These are phyloP conservation scores for Megacollybia marginata DNA, from an alignment of 768 basidiomycete species.

Conservation along the genomic window DNA sequence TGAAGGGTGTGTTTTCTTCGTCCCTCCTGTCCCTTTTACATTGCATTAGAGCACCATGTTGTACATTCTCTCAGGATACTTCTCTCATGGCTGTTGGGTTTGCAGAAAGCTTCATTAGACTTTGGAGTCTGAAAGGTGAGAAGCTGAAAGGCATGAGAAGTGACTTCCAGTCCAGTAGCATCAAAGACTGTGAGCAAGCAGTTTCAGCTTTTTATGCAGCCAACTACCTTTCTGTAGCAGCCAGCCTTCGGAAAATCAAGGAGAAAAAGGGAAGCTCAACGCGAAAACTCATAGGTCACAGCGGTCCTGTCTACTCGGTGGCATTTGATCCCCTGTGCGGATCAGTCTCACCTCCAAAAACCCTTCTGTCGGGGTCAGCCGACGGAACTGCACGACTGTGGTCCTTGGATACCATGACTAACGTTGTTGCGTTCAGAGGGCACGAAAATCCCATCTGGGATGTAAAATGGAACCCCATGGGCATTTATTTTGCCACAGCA, in stretches of 20 bases:
- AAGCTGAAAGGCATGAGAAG: constrained; percentile 71
- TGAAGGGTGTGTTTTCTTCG: constrained; percentile 66
- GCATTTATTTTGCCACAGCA: constrained; percentile 96
- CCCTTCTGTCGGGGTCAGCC: constrained; percentile 87
- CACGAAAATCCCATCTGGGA: constrained; percentile 99
- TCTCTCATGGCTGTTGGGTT: constrained; percentile 94
- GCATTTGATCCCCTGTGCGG: constrained; percentile 90
- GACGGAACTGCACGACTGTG: constrained; percentile 89
- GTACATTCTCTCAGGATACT: constrained; percentile 84
- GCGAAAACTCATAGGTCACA: constrained; percentile 95
- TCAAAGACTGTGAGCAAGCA: constrained; percentile 60
- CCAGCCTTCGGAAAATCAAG: constrained; percentile 50
- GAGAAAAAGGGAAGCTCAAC: constrained; percentile 82
- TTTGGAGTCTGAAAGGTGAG: constrained; percentile 95
- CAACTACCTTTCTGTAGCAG: constrained; percentile 24
- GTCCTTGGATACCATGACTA: constrained; percentile 93
- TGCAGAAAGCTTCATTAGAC: constrained; percentile 86
- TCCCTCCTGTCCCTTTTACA: background rate
- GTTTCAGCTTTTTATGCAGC: background rate
- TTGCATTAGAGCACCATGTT: constrained; percentile 50
- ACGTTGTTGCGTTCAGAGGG: constrained; percentile 89
- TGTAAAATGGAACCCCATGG: constrained; percentile 97
- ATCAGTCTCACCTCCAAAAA: constrained; percentile 77
- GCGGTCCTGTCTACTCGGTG: constrained; percentile 91
- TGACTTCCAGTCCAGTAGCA: constrained; percentile 59